phyloP scores from a whole-genome alignment of 2,329 filamentous ascomycete genomes.

The Trichothecium roseum region DNA sequence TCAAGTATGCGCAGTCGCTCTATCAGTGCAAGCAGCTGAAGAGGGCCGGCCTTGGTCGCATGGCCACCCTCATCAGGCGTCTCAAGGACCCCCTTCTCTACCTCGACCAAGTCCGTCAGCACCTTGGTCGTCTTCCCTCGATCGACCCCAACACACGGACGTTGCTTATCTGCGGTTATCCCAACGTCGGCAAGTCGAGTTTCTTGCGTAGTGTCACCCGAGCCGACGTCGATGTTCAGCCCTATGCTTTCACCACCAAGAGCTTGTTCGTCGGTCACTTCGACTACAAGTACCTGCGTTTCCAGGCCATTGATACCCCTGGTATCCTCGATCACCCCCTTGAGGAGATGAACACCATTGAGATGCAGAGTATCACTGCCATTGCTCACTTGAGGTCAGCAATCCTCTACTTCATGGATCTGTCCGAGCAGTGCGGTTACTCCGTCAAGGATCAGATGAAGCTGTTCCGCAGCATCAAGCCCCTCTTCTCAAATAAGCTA shows the following conservation, averaged over 20 bases:
- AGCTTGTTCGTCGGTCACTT: constrained; percentile 96
- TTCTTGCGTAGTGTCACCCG: constrained; percentile 88
- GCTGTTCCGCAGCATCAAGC: constrained; percentile 93
- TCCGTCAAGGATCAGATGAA: constrained; percentile 86
- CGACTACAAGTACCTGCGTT: constrained; percentile 65
- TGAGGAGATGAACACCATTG: constrained; percentile 99
- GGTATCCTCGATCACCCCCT: constrained; percentile 95
- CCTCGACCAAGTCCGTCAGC: constrained; percentile 84
- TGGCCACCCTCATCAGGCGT: constrained; percentile 93
- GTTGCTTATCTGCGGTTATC: constrained; percentile 92
- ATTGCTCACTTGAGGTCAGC: constrained; percentile 94
- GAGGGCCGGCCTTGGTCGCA: constrained; percentile 87
- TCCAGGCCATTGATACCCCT: constrained; percentile 87
- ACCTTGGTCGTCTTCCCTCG: constrained; percentile 92
- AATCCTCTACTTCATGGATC: constrained; percentile 96
- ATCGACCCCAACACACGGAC: constrained; percentile 98
- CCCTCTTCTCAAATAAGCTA: constrained; percentile 92
- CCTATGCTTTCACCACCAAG: constrained; percentile 98
- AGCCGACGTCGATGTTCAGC: constrained; percentile 93
- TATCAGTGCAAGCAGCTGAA: constrained; percentile 99
- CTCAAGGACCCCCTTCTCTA: constrained; percentile 92
- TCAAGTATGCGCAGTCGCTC: constrained; percentile 88
- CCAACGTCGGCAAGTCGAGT: constrained; percentile 94
- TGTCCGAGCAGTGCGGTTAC: constrained; percentile 94
- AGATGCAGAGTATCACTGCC: constrained; percentile 96